phyloP scores from a whole-genome alignment of 768 basidiomycete species.

The Termitomyces sp. region DNA sequence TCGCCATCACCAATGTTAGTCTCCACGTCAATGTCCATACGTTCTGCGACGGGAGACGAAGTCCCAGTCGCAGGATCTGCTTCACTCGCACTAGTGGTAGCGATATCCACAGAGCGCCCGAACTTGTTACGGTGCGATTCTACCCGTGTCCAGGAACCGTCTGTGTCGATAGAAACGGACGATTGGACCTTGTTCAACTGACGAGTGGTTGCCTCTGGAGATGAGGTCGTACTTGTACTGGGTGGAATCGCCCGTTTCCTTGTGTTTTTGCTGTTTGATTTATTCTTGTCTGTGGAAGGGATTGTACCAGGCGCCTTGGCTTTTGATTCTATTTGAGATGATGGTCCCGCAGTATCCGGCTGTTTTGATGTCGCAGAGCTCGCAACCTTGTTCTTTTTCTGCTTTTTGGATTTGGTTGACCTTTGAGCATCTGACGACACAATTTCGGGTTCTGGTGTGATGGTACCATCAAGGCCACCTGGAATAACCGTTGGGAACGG shows the following conservation, averaged over 20 bases:
- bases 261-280: background rate
- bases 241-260: background rate
- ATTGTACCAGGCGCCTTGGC: constrained; percentile 23
- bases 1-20: constrained; percentile 4
- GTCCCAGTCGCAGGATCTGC: constrained; percentile 39
- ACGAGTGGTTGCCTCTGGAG: constrained; percentile 14
- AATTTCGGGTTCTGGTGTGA: background rate
- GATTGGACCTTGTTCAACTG: constrained; percentile 19
- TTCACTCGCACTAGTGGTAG: constrained; percentile 46
- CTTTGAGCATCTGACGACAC: background rate
- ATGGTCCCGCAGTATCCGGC: background rate
- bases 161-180: constrained; percentile 40
- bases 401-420: constrained; percentile 12
- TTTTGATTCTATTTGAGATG: constrained; percentile 1
- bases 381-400: constrained; percentile 31
- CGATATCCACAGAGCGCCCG: constrained; percentile 25
- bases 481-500: constrained; percentile 35
- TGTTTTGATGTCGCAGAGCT: background rate
- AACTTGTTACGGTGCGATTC: constrained; percentile 30
- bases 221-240: background rate
- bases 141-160: constrained; percentile 72
- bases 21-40: constrained; percentile 20
- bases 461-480: constrained; percentile 33
- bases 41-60: constrained; percentile 31
- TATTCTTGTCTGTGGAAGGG: background rate